phyloP scores from a whole-genome alignment of 768 basidiomycete genomes.

The Psilocybe cyanescens region DNA sequence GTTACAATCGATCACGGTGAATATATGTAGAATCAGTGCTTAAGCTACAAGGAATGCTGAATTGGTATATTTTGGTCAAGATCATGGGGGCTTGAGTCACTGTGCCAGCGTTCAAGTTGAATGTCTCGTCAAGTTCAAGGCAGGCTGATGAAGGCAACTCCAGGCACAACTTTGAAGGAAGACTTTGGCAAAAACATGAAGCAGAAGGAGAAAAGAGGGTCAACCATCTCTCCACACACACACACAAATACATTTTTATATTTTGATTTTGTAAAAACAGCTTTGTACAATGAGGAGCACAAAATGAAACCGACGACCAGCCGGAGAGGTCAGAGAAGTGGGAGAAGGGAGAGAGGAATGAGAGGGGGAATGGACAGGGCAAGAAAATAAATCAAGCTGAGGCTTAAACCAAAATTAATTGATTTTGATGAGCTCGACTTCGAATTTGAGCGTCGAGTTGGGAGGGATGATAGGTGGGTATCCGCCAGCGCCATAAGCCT shows the following conservation, averaged over 20 bases:
- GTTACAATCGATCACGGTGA: too few species aligned
- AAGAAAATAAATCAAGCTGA: too few species aligned
- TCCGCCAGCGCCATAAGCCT: constrained; percentile 50
- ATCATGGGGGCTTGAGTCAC: too few species aligned
- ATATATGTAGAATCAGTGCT: too few species aligned
- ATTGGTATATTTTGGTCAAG: too few species aligned
- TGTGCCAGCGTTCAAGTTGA: too few species aligned
- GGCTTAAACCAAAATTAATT: constrained; percentile 29
- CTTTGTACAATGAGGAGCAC: neutral
- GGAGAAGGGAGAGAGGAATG: neutral
- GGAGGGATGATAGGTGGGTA: constrained; percentile 82
- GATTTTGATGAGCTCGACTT: constrained; percentile 83
- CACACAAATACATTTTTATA: neutral
- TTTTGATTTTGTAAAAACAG: neutral
- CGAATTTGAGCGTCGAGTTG: constrained; percentile 76
- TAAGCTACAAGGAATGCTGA: too few species aligned
- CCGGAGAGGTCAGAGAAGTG: neutral
- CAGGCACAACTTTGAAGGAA: too few species aligned
- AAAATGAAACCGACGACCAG: neutral
- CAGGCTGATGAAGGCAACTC: too few species aligned
- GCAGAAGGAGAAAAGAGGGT: too few species aligned
- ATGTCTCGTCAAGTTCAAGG: too few species aligned
- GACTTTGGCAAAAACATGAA: too few species aligned
- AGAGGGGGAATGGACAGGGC: neutral
- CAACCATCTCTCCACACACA: neutral